phyloP scores from a whole-genome alignment of 805 yeast species.

The Pichia thaimueangensis region DNA sequence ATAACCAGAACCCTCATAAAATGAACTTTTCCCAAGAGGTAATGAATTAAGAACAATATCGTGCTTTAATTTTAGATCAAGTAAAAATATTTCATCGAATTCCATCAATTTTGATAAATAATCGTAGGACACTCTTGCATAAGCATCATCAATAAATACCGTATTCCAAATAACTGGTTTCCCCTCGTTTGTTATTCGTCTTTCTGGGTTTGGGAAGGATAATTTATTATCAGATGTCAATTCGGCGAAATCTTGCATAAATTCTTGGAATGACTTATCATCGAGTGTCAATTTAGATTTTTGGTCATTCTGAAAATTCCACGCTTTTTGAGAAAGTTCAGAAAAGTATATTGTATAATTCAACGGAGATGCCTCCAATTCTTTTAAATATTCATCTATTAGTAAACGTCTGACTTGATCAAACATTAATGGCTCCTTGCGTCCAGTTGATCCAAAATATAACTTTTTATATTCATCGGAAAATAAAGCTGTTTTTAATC shows the following conservation, averaged over 20 bases:
- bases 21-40: slow-evolving; percentile 32
- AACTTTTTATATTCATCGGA: not conserved
- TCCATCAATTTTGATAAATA: slow-evolving; percentile 15
- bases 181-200: slow-evolving; percentile 16
- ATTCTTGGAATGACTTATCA: slow-evolving; percentile 3
- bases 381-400: slow-evolving; percentile 12
- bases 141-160: slow-evolving; percentile 15
- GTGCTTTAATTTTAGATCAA: slow-evolving; percentile 43
- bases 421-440: not conserved
- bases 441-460: not conserved
- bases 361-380: slow-evolving; percentile 7
- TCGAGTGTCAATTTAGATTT: not conserved
- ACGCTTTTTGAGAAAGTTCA: not conserved
- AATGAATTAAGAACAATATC: slow-evolving; percentile 35
- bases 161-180: slow-evolving; percentile 23
- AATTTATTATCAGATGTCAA: slow-evolving; percentile 11
- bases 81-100: slow-evolving; percentile 35
- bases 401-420: slow-evolving; percentile 10
- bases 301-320: too few species aligned
- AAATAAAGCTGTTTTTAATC: not conserved
- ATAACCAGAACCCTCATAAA: slow-evolving; percentile 27
- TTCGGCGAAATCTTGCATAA: slow-evolving; percentile 13
- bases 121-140: slow-evolving; percentile 11
- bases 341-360: slow-evolving; percentile 8
- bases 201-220: slow-evolving; percentile 16